A percentile compares a stretch with the other conserved stretches of the same genome.
These are phyloP conservation scores for Fusarium redolens DNA, from an alignment of 2,329 filamentous ascomycete species.

Conservation along the genomic window DNA sequence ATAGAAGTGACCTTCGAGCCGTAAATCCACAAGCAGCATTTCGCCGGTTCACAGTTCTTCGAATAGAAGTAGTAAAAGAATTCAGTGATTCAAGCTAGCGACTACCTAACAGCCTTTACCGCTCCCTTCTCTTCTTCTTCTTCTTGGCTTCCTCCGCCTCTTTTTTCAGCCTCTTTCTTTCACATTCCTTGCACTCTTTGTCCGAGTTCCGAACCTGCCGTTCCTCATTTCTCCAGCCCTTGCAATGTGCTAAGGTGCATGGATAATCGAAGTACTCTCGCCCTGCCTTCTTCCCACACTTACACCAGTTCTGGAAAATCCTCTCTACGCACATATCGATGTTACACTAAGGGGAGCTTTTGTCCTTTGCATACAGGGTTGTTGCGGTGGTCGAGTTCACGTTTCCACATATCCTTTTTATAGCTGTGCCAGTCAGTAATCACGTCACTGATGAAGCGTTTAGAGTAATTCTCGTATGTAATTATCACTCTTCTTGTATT, in stretches of 20 bases:
- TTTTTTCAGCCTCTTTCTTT: neutral
- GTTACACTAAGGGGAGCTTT: accelerated
- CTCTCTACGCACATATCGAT: neutral
- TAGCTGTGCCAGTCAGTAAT: neutral
- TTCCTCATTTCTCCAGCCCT: neutral
- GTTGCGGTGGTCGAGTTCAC: too few relatives aligned
- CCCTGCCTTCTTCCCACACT: neutral
- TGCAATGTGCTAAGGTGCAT: neutral
- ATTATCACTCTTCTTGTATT: accelerated
- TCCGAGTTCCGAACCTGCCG: neutral
- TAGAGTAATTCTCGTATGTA: accelerated
- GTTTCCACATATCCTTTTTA: neutral
- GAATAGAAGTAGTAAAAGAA: neutral
- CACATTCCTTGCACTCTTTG: neutral
- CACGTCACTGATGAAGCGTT: neutral
- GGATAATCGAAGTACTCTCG: neutral
- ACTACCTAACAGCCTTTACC: too few relatives aligned
- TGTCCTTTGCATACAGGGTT: accelerated
- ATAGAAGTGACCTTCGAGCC: accelerated
- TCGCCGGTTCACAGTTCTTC: accelerated
- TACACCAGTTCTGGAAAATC: neutral
- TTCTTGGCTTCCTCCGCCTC: neutral
- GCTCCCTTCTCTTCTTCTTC: neutral
- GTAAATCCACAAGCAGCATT: accelerated
- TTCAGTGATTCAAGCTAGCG: neutral